Evolutionary conservation across 768 basidiomycete genomes (phyloP).

Genomic region (Tylopilus sp.): DNA sequence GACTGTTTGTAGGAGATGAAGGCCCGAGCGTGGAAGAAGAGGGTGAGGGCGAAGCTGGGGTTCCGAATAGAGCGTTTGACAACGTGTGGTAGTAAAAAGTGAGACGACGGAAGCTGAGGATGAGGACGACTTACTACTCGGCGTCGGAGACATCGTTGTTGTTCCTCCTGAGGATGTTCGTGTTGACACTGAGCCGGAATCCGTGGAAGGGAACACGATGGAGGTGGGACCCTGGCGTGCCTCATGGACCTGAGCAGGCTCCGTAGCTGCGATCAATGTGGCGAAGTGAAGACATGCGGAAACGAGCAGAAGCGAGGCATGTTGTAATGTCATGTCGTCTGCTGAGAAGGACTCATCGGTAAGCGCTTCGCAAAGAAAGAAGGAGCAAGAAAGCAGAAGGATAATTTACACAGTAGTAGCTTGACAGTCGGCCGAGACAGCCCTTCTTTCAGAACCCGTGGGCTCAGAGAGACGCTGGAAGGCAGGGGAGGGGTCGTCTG

Average conservation of each 20-base stretch:
- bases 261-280: slow-evolving; percentile 15
- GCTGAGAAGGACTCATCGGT: slow-evolving; percentile 1
- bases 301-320: neutral
- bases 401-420: neutral
- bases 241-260: slow-evolving; percentile 15
- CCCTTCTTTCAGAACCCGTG: neutral
- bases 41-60: slow-evolving; percentile 6
- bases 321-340: slow-evolving; percentile 13
- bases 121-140: slow-evolving; percentile 13
- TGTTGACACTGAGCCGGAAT: slow-evolving; percentile 7
- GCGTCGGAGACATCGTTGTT: slow-evolving; percentile 14
- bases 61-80: neutral
- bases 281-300: slow-evolving; percentile 6
- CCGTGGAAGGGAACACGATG: neutral
- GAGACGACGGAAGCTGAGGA: slow-evolving; percentile 5
- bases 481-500: neutral
- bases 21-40: slow-evolving; percentile 16
- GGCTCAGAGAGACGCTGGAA: neutral
- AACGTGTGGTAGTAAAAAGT: neutral
- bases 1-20: slow-evolving; percentile 10
- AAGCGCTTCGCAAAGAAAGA: neutral
- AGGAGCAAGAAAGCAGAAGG: neutral
- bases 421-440: neutral
- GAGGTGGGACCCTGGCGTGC: slow-evolving; percentile 17
- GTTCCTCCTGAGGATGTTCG: neutral